phyloP scores from a whole-genome alignment of 169 alveolate genomes.

The Cryptosporidium sp. region DNA sequence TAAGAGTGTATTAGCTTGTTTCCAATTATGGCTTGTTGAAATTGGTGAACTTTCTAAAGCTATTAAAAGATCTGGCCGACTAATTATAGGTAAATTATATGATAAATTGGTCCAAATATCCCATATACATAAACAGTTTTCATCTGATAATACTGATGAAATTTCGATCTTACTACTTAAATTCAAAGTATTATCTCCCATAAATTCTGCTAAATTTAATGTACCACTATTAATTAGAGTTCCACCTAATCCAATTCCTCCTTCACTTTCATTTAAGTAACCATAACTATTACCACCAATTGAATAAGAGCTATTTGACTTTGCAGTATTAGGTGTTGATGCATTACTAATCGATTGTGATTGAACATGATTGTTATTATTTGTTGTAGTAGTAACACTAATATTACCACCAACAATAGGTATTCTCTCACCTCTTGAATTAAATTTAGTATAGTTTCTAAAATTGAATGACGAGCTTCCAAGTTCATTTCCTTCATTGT shows the following conservation, averaged over 20 bases:
- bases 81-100: neutral
- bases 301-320: neutral
- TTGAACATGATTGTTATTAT: neutral
- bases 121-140: slow-evolving; percentile 69
- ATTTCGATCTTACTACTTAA: slow-evolving; percentile 1
- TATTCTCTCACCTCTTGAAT: slow-evolving; percentile 1
- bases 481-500: neutral
- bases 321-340: neutral
- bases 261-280: neutral
- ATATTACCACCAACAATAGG: neutral
- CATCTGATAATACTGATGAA: slow-evolving; percentile 11
- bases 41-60: slow-evolving; percentile 46
- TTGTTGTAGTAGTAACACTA: neutral
- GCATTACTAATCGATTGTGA: neutral
- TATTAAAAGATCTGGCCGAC: slow-evolving; percentile 32
- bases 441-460: neutral
- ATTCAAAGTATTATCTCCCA: slow-evolving; percentile 63
- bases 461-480: neutral
- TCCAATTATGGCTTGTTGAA: slow-evolving; percentile 36
- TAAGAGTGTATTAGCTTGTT: neutral
- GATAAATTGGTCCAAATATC: slow-evolving; percentile 48
- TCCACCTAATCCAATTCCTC: neutral
- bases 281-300: neutral
- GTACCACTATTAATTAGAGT: slow-evolving; percentile 9
- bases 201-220: slow-evolving; percentile 56